A percentile compares a stretch with the other conserved stretches of the same genome.
These are phyloP conservation scores for Lodderomyces oxycetoniae DNA, from an alignment of 1,139 yeast genomes.

Conservation along the genomic window DNA sequence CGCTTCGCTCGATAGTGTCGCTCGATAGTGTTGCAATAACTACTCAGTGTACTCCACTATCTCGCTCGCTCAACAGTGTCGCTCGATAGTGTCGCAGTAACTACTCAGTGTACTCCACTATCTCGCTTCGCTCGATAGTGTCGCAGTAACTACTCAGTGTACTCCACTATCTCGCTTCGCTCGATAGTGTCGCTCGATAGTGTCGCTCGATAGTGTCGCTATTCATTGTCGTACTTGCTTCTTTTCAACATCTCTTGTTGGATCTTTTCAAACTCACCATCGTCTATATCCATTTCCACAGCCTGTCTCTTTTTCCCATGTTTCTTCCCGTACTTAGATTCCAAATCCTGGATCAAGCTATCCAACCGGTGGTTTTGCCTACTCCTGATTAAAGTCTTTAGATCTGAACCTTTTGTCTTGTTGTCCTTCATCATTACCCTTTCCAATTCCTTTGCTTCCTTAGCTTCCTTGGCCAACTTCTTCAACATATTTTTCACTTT, in stretches of 20 bases:
- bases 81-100: no score
- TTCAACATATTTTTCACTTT: slow-evolving; percentile 44
- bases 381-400: slow-evolving; percentile 48
- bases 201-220: no score
- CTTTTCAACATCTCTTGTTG: slow-evolving; percentile 22
- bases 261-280: slow-evolving; percentile 28
- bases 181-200: no score
- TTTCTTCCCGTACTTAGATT: slow-evolving; percentile 48
- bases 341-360: slow-evolving; percentile 46
- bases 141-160: no score
- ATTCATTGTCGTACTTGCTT: slow-evolving; percentile 6
- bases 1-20: no score
- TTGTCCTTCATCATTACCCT: slow-evolving; percentile 37
- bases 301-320: slow-evolving; percentile 32
- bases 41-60: no score
- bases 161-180: no score
- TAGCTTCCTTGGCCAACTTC: slow-evolving; percentile 54
- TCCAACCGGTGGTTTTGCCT: slow-evolving; percentile 42
- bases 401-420: slow-evolving; percentile 39
- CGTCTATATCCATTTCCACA: slow-evolving; percentile 26
- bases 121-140: no score
- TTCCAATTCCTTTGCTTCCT: slow-evolving; percentile 63
- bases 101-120: no score
- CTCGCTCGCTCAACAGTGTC: no score
- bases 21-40: no score